These are phyloP conservation scores for Condylostoma magnum DNA, from an alignment of 169 alveolate species.

Conservation along the genomic window DNA sequence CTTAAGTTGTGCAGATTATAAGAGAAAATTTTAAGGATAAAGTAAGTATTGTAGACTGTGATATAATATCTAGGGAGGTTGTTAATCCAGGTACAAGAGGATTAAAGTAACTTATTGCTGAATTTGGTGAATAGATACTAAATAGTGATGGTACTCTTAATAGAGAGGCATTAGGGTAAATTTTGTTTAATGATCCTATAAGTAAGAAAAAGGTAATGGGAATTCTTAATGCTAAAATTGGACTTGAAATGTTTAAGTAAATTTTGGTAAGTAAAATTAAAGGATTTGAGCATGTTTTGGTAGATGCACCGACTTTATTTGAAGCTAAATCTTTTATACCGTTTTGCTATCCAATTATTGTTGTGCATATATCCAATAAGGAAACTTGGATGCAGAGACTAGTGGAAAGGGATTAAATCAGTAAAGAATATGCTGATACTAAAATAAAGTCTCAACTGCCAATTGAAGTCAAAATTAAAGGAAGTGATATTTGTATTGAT, in stretches of 20 bases:
- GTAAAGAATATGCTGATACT: constrained; percentile 37
- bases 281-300: constrained; percentile 31
- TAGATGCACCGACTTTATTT: constrained; percentile 78
- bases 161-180: constrained; percentile 58
- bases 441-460: constrained; percentile 51
- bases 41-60: constrained; percentile 59
- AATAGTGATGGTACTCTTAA: constrained; percentile 51
- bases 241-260: constrained; percentile 43
- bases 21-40: constrained; percentile 24
- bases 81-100: constrained; percentile 50
- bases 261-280: constrained; percentile 45
- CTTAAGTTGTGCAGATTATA: constrained; percentile 31
- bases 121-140: constrained; percentile 61
- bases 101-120: constrained; percentile 40
- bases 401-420: neutral
- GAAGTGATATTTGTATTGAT: constrained; percentile 32
- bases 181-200: constrained; percentile 50
- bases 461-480: constrained; percentile 37
- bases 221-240: constrained; percentile 63
- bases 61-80: constrained; percentile 51
- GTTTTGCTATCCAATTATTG: constrained; percentile 73
- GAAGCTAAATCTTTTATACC: constrained; percentile 62
- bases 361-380: constrained; percentile 47
- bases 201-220: constrained; percentile 51
- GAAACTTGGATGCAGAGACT: neutral